Base-by-base conservation (phyloP, 2,329 filamentous ascomycete species). In the Fusarium sp. region DNA sequence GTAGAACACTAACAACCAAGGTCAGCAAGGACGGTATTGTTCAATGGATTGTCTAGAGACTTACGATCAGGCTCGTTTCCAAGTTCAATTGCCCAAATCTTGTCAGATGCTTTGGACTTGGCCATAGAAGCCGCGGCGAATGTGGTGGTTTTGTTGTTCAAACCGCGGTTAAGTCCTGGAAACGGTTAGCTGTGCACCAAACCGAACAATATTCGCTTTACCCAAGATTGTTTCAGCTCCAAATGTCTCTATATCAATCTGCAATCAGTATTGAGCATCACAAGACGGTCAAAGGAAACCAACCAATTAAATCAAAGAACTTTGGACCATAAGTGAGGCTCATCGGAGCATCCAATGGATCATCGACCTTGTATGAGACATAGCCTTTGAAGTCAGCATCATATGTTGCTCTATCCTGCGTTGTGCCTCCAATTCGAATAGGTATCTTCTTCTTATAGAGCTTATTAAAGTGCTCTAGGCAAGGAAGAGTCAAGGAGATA, bases 31-130 rank as follows among this genome's bases (percentile, higher is more conserved):
- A 12, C 8, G 18, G 11, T 6, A 4, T 16, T n/a, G 2, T 9
- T 1, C 7, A n/a, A 10, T 4, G 3, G 12, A 0, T 11, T 8
- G n/a, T 11, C 14, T 4, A 11, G 5, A 14, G 7, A 15, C n/a
- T 10, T 40, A 51, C 30, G 27, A n/a, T 57, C 54, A 24, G 44
- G 54, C 24, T 57, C 30, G 14, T 50, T 57, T 11, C 30, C 30
- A 0, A 57, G 54, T 29, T 57, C 30, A 1, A 57, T 27, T 6
- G 29, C 53, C 30, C 24, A 56, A 4, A 56, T 18, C 8, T 29
- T 18, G 2, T 38, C 25, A 6, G 14, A 2, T 9, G 32, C 43
- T 10, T 56, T 50, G 11, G 45, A 24, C 15, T 18, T 38, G 1
- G 53, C 43, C 25, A 27, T 56, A 9, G 32, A 27, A 4, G 46